These are phyloP conservation scores for Pelargonium cotyledonis DNA, from an alignment of 441 rosid genomes.

Conservation along the genomic window DNA sequence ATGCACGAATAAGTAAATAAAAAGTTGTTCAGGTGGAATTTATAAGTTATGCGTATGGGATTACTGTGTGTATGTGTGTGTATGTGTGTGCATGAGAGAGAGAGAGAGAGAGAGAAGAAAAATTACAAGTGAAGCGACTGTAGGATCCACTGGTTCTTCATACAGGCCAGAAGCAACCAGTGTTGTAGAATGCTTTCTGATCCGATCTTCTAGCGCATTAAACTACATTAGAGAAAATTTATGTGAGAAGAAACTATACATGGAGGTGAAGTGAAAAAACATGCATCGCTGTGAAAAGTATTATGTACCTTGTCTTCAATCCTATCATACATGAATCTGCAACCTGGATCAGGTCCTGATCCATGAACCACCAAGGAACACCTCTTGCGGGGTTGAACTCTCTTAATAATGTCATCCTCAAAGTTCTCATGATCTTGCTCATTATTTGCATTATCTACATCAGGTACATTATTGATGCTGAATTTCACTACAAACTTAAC, in stretches of 20 bases:
- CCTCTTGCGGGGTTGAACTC: constrained; percentile 50
- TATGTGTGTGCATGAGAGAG: background rate
- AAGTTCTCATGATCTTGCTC: constrained; percentile 30
- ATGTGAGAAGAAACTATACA: constrained; percentile 18
- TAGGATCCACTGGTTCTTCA: constrained; percentile 76
- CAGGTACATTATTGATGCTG: constrained; percentile 41
- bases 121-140: constrained; percentile 85
- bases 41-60: background rate
- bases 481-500: constrained; percentile 67
- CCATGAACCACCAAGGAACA: constrained; percentile 56
- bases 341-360: constrained; percentile 69
- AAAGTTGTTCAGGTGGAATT: background rate
- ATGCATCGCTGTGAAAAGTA: constrained; percentile 13
- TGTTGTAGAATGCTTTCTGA: constrained; percentile 48
- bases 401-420: constrained; percentile 74
- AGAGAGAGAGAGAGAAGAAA: constrained; percentile 8
- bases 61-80: background rate
- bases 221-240: constrained; percentile 35
- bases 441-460: constrained; percentile 32
- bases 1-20: background rate
- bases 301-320: constrained; percentile 69
- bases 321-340: constrained; percentile 86
- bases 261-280: constrained; percentile 17
- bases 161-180: constrained; percentile 55
- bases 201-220: constrained; percentile 66